Percentiles rank a stretch among this genome's conserved stretches.
Conservation (phyloP, 495 filamentous ascomycete genomes). For the Sphaerosporella brunnea region DNA sequence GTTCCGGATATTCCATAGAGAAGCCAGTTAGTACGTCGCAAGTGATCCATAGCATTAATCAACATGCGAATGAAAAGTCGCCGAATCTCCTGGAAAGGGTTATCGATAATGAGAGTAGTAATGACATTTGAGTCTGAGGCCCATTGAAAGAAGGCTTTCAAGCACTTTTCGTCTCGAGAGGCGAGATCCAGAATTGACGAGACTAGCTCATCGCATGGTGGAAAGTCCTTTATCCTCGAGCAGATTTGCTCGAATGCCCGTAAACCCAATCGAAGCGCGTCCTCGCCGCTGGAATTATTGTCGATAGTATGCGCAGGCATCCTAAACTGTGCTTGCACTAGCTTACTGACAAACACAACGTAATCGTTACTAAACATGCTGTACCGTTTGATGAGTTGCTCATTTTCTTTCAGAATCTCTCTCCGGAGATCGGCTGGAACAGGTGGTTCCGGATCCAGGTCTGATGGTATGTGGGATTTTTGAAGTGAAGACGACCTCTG, state of each 20-base stretch:
- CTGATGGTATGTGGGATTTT: too few relatives aligned
- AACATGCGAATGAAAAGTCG: slow-evolving; percentile 39
- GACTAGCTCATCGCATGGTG: slow-evolving; percentile 42
- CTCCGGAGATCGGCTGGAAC: neutral
- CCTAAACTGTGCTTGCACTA: slow-evolving; percentile 31
- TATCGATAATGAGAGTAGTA: slow-evolving; percentile 49
- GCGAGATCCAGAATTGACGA: slow-evolving; percentile 38
- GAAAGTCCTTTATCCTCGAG: slow-evolving; percentile 51
- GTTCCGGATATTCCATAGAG: slow-evolving; percentile 29
- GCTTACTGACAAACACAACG: slow-evolving; percentile 42
- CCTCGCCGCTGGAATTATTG: neutral
- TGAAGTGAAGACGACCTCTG: slow-evolving; percentile 52
- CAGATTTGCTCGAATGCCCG: slow-evolving; percentile 63
- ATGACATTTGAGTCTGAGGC: slow-evolving; percentile 37
- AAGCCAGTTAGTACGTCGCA: slow-evolving; percentile 21
- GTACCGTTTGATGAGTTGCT: slow-evolving; percentile 52
- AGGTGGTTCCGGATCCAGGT: neutral
- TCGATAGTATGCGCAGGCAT: neutral
- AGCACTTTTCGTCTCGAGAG: slow-evolving; percentile 35
- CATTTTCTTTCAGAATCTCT: slow-evolving; percentile 51
- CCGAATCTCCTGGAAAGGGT: slow-evolving; percentile 43
- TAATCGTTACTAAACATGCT: slow-evolving; percentile 66
- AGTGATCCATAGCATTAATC: slow-evolving; percentile 34
- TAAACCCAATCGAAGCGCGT: slow-evolving; percentile 35
- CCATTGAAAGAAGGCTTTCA: slow-evolving; percentile 45